Evolutionary conservation across 768 basidiomycete species (phyloP).

Genomic region (Boletus rex-veris): DNA sequence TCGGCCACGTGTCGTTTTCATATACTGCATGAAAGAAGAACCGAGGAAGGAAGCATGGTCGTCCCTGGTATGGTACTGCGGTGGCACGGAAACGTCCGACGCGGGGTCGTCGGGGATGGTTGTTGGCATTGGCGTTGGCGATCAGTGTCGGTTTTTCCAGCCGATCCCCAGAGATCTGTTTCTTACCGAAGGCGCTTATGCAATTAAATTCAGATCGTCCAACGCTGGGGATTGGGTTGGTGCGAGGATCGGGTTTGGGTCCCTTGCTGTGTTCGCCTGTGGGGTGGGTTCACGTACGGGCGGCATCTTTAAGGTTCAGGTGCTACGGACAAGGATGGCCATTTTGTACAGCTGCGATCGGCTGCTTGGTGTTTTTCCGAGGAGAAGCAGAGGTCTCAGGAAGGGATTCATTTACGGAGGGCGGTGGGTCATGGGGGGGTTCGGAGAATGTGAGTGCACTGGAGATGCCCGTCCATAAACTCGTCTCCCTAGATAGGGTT

Average conservation of each 20-base stretch:
- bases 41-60: not conserved
- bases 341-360: not conserved
- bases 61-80: too few species aligned
- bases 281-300: not conserved
- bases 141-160: not conserved
- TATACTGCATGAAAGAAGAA: not conserved
- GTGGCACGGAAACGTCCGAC: not conserved
- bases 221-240: not conserved
- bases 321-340: too few species aligned
- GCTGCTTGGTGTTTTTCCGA: not conserved
- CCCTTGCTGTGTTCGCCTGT: not conserved
- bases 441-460: not conserved
- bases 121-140: not conserved
- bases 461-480: not conserved
- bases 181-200: too few species aligned
- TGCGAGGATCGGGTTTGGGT: not conserved
- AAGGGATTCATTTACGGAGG: not conserved
- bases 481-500: not conserved
- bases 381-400: slow-evolving; percentile 4
- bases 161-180: too few species aligned
- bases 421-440: not conserved
- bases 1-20: not conserved
- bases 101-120: not conserved
- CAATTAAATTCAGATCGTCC: not conserved
- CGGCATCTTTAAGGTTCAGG: not conserved